Percentiles rank a stretch among this genome's conserved stretches.
phyloP scores from a whole-genome alignment of 805 yeast species.

The Saccharomyces jurei region DNA sequence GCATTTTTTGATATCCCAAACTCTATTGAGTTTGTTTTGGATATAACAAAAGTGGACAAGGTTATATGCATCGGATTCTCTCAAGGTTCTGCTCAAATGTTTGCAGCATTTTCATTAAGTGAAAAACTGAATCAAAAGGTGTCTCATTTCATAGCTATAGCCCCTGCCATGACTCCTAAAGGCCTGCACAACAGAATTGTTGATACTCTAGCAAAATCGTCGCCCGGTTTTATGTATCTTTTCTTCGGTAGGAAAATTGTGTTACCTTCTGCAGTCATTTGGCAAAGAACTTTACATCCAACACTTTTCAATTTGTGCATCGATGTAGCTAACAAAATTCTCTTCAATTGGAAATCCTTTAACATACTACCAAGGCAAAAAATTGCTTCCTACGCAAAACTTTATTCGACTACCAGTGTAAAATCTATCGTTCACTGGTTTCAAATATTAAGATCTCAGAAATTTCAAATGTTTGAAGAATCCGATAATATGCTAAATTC shows the following conservation, averaged over 20 bases:
- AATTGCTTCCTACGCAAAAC: conserved; percentile 70
- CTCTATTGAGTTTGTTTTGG: conserved; percentile 63
- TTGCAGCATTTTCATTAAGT: conserved; percentile 68
- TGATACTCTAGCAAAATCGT: conserved; percentile 64
- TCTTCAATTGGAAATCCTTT: conserved; percentile 72
- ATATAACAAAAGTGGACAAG: conserved; percentile 35
- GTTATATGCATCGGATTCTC: conserved; percentile 80
- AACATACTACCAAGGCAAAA: conserved; percentile 73
- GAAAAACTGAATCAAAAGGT: conserved; percentile 52
- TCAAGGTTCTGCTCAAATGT: conserved; percentile 91
- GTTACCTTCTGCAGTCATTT: conserved; percentile 66
- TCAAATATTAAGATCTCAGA: conserved; percentile 68
- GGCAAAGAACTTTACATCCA: conserved; percentile 48
- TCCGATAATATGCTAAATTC: conserved; percentile 33
- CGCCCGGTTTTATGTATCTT: conserved; percentile 62
- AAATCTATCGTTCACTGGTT: conserved; percentile 95
- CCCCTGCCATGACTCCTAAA: conserved; percentile 91
- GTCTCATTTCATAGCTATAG: conserved; percentile 63
- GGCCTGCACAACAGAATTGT: conserved; percentile 71
- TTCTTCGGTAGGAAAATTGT: conserved; percentile 70
- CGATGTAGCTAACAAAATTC: conserved; percentile 55
- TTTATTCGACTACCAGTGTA: conserved; percentile 86
- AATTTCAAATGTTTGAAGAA: conserved; percentile 88
- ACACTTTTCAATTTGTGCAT: conserved; percentile 38
- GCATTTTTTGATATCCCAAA: conserved; percentile 87